Evolutionary conservation across 371 early-diverging fungal species (phyloP), one percentile per base, ranked within the genome.

Genomic region (Mucor saturninus): DNA sequence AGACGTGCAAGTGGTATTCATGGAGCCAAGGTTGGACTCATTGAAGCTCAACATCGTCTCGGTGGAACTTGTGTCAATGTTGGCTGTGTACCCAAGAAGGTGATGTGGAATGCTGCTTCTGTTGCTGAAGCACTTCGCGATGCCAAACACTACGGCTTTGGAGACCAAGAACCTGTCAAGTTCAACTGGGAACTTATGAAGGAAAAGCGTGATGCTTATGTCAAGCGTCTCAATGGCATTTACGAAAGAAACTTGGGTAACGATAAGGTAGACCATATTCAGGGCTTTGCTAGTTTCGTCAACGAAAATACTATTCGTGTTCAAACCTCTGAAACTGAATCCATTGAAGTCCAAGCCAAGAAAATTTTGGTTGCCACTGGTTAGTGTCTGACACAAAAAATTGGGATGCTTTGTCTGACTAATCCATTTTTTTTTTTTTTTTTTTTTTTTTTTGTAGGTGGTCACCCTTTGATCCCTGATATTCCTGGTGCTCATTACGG

Each of bases 51-150:
- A 71, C 83, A 86, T 21, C 84, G 93, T 21, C 85, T 94, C 64
- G 98, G 97, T 59, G 97, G 97, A 35, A 98, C 98, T 28, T 98
- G 97, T 65, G 98, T 97, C 64, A 97, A 96, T 65, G 94, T 94
- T 38, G 98, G 99, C 29, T 99, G 99, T 71, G 98, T 99, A 26
- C 99, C 99, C 42, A 99, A 99, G 81, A 99, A 99, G 81, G 90
- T 98, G 62, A 95, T 95, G 92, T 98, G 94, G 91, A 96, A 94
- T 78, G 86, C 95, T 46, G 97, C 95, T 35, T 85, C 89, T 55
- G 85, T 97, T 71, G 89, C 89, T 48, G 96, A 97, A 72, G 80
- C 93, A 13, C 75, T 97, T 35, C 88, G 85, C 56, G 95, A 97
- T 67, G 95, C 97, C 11, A 82, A 85, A 61, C 83, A 86, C 55